These are phyloP conservation scores for Aspergillus unguis DNA, from an alignment of 2,329 filamentous ascomycete genomes.

Conservation along the genomic window DNA sequence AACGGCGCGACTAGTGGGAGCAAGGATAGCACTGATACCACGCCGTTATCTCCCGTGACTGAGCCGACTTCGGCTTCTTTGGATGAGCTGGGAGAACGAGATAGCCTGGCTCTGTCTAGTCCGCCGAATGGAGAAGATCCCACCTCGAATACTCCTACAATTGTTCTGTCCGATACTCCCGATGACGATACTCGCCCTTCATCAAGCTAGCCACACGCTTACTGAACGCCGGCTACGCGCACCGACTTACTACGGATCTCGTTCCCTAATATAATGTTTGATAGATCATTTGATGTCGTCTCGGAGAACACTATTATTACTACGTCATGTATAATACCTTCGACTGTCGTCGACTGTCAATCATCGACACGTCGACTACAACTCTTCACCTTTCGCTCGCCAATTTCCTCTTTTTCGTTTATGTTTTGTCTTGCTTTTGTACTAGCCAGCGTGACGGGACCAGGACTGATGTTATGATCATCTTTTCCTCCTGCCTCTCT, in stretches of 20 bases:
- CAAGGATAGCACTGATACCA: conserved; percentile 37
- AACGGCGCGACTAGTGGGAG: conserved; percentile 46
- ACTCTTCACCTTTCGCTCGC: conserved; percentile 13
- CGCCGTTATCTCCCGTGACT: conserved; percentile 28
- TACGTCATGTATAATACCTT: conserved; percentile 22
- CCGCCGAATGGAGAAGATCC: conserved; percentile 22
- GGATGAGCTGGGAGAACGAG: conserved; percentile 20
- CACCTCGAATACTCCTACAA: conserved; percentile 25
- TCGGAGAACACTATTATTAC: conserved; percentile 20
- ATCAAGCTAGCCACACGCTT: conserved; percentile 2
- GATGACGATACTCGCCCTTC: conserved; percentile 24
- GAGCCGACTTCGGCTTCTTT: conserved; percentile 31
- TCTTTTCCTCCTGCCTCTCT: conserved; percentile 3
- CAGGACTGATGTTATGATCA: conserved; percentile 8
- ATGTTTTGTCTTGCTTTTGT: not conserved
- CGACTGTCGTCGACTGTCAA: not conserved
- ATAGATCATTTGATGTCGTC: conserved; percentile 31
- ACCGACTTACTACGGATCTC: conserved; percentile 1
- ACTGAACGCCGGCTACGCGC: not conserved
- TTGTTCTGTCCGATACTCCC: conserved; percentile 36
- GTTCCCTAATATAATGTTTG: conserved; percentile 33
- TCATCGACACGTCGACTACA: conserved; percentile 6
- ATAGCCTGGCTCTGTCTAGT: conserved; percentile 23
- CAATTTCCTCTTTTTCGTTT: conserved; percentile 7
- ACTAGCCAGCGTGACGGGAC: conserved; percentile 7